Conservation (phyloP, 805 yeast genomes). For the Clavispora vitiphila region DNA sequence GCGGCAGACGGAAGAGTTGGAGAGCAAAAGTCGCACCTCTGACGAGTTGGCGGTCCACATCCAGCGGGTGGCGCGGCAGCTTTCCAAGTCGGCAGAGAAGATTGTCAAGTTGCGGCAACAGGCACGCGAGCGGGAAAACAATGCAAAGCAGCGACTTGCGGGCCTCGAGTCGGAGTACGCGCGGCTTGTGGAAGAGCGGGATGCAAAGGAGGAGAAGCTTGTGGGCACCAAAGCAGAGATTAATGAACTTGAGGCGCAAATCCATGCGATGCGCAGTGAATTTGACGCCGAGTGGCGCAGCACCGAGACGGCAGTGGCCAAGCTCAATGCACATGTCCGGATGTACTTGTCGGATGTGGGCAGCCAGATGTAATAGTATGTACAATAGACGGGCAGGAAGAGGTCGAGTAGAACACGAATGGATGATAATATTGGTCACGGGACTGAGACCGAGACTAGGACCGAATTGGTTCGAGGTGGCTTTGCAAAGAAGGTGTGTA, state of each 20-base stretch:
- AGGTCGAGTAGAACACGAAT: neutral
- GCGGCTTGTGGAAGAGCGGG: constrained; percentile 44
- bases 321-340: constrained; percentile 50
- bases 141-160: constrained; percentile 37
- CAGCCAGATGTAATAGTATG: constrained; percentile 20
- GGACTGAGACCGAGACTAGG: too few relatives aligned
- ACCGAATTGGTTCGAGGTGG: too few relatives aligned
- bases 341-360: constrained; percentile 50
- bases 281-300: constrained; percentile 50
- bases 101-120: constrained; percentile 39
- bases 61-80: constrained; percentile 46
- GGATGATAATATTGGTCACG: too few relatives aligned
- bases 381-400: constrained; percentile 4
- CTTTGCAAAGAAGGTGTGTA: too few relatives aligned
- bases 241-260: constrained; percentile 38
- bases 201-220: constrained; percentile 44
- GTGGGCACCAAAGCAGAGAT: constrained; percentile 46
- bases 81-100: constrained; percentile 45
- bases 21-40: constrained; percentile 31
- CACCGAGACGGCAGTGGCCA: constrained; percentile 49
- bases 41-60: constrained; percentile 40
- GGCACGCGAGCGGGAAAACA: constrained; percentile 40
- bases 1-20: constrained; percentile 31
- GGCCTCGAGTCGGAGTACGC: constrained; percentile 44
- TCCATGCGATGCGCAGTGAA: constrained; percentile 31